These are phyloP conservation scores for Nissolia schottii DNA, from an alignment of 306 rosid species.

Conservation along the genomic window DNA sequence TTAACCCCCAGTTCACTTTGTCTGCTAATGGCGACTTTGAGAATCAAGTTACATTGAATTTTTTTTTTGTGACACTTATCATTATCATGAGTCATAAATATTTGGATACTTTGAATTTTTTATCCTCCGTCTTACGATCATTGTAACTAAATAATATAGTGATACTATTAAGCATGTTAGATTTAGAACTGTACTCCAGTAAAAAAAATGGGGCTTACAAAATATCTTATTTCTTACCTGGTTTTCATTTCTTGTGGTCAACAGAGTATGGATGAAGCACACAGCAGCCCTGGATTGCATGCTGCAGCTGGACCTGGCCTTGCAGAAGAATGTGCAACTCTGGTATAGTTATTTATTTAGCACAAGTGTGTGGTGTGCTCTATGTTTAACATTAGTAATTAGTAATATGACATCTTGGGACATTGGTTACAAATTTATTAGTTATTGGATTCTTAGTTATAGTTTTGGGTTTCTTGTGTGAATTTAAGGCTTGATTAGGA, in stretches of 20 bases:
- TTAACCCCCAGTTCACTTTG: neutral
- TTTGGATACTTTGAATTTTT: neutral
- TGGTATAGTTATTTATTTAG: conserved; percentile 51
- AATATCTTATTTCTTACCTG: conserved; percentile 13
- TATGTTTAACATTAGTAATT: neutral
- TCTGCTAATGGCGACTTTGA: neutral
- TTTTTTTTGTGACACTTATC: neutral
- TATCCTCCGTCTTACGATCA: neutral
- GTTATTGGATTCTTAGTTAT: neutral
- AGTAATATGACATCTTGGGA: conserved; percentile 1
- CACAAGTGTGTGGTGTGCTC: neutral
- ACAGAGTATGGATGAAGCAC: conserved; percentile 95
- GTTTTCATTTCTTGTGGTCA: conserved; percentile 23
- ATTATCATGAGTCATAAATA: neutral
- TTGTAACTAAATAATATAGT: neutral
- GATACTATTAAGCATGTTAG: conserved; percentile 5
- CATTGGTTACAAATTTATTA: neutral
- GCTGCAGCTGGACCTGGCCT: conserved; percentile 99
- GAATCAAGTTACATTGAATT: neutral
- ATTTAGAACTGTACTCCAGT: neutral
- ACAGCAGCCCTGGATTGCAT: conserved; percentile 95
- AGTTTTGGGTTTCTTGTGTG: conserved; percentile 3
- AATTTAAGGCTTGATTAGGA: neutral
- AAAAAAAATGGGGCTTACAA: neutral
- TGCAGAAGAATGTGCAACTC: conserved; percentile 87